Conservation (phyloP, 345 rosid genomes). For the Ailanthus altissimus region DNA sequence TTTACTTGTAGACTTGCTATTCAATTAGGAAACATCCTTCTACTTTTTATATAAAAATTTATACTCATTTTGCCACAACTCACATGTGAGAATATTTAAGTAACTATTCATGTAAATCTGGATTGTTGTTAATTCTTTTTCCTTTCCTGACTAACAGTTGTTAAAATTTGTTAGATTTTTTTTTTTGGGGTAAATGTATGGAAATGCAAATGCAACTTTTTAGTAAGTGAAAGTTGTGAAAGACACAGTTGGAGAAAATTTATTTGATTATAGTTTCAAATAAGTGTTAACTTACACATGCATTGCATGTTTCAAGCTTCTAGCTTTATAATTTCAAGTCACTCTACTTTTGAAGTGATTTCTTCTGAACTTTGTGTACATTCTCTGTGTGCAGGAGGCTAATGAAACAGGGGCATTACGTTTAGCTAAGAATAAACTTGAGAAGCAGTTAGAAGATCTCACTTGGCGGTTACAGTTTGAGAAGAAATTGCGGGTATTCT, state of each 20-base stretch:
- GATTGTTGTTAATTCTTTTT: not conserved
- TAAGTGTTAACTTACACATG: not conserved
- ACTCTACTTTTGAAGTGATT: conserved; percentile 8
- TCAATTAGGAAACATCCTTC: not conserved
- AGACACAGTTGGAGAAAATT: not conserved
- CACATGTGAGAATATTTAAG: not conserved
- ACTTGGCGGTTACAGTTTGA: conserved; percentile 90
- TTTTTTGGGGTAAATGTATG: not conserved
- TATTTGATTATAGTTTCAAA: not conserved
- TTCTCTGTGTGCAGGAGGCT: conserved; percentile 65
- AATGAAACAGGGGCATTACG: conserved; percentile 95
- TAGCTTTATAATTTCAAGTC: conserved; percentile 12
- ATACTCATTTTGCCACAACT: not conserved
- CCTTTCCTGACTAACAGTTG: not conserved
- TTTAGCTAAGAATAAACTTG: conserved; percentile 89
- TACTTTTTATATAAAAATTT: not conserved
- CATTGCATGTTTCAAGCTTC: not conserved
- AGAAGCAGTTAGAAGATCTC: conserved; percentile 90
- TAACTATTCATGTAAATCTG: not conserved
- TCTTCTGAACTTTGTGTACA: not conserved
- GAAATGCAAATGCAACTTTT: not conserved
- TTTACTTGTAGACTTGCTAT: not conserved
- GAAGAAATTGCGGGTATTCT: conserved; percentile 82
- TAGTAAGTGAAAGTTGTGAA: not conserved
- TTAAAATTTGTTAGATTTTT: not conserved